phyloP scores from a whole-genome alignment of 2,329 filamentous ascomycete species.

The Microdochium nivale region DNA sequence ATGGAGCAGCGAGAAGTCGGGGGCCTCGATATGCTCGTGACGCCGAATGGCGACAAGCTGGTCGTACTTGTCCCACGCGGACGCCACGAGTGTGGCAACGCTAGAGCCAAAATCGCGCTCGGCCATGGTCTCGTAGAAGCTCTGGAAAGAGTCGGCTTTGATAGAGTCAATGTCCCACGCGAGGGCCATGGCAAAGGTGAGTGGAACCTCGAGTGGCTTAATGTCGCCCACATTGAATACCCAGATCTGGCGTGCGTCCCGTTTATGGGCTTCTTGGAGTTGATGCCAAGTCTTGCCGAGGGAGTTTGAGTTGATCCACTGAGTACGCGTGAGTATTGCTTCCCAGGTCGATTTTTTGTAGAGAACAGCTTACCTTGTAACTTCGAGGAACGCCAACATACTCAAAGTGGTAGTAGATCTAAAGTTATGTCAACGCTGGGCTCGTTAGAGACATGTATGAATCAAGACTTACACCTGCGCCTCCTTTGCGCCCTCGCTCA shows the following conservation, averaged over 20 bases:
- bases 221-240: conserved; percentile 56
- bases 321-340: neutral
- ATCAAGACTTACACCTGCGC: conserved; percentile 42
- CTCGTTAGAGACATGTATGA: neutral
- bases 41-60: conserved; percentile 41
- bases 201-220: conserved; percentile 47
- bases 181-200: conserved; percentile 45
- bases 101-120: conserved; percentile 39
- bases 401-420: conserved; percentile 49
- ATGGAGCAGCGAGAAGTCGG: conserved; percentile 48
- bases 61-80: conserved; percentile 44
- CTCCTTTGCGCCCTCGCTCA: conserved; percentile 50
- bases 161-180: conserved; percentile 45
- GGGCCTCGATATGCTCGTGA: conserved; percentile 49
- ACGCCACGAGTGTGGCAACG: conserved; percentile 34
- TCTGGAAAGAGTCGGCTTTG: conserved; percentile 25
- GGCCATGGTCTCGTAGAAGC: conserved; percentile 37
- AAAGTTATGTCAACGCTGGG: neutral
- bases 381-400: conserved; percentile 38
- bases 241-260: conserved; percentile 45
- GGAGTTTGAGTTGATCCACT: conserved; percentile 55
- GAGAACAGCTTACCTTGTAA: conserved; percentile 31
- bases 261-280: conserved; percentile 42
- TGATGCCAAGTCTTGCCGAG: conserved; percentile 39
- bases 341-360: neutral